These are phyloP conservation scores for Geranium rotundifolium DNA, from an alignment of 345 rosid species.

Conservation along the genomic window DNA sequence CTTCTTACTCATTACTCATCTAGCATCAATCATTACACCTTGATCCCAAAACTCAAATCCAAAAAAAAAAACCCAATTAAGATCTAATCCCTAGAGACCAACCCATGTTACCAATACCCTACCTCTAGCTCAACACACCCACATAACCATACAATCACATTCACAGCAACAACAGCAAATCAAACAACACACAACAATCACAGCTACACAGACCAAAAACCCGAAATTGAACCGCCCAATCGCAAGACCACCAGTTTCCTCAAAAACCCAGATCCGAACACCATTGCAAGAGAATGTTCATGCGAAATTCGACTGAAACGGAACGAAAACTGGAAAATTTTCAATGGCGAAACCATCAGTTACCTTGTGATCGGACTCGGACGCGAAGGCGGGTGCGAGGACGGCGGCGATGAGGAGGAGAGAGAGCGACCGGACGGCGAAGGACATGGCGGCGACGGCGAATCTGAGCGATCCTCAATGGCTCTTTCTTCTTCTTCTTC, in stretches of 20 bases:
- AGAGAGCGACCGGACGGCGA: constrained; percentile 24
- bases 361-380: constrained; percentile 97
- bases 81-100: neutral
- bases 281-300: constrained; percentile 22
- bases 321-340: neutral
- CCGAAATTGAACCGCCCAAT: no score
- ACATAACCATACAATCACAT: no score
- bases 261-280: constrained; percentile 1
- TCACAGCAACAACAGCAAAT: neutral
- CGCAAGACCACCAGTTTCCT: neutral
- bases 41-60: neutral
- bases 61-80: neutral
- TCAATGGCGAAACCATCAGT: neutral
- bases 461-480: neutral
- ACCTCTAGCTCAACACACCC: neutral
- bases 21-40: neutral
- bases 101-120: neutral
- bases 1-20: no score
- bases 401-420: constrained; percentile 20
- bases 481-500: neutral
- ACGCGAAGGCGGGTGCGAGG: constrained; percentile 33
- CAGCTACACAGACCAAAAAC: neutral
- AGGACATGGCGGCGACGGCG: constrained; percentile 48
- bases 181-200: neutral
- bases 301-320: neutral